Evolutionary conservation across 2,329 filamentous ascomycete genomes (phyloP).

Genomic region (Sporothrix humicola): DNA sequence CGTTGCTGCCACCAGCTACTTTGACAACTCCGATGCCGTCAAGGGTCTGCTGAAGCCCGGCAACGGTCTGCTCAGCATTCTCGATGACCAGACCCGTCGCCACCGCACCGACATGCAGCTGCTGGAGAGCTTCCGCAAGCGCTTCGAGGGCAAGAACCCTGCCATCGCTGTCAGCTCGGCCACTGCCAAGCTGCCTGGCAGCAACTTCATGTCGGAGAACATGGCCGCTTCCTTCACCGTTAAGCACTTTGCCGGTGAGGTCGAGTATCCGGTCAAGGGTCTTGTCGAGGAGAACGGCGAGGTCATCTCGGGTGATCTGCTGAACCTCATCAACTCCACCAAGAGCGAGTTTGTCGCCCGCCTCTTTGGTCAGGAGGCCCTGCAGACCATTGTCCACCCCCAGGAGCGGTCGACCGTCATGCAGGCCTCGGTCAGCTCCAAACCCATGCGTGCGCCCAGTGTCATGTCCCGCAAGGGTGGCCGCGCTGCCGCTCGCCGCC

Average conservation of each 20-base stretch:
- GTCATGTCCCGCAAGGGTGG: conserved; percentile 78
- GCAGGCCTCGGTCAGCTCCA: conserved; percentile 95
- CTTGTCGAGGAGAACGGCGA: conserved; percentile 96
- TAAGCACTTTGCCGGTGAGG: conserved; percentile 93
- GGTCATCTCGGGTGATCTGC: conserved; percentile 90
- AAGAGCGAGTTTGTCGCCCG: conserved; percentile 88
- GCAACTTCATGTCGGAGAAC: conserved; percentile 88
- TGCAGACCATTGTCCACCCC: conserved; percentile 92
- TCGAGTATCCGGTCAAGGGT: conserved; percentile 88
- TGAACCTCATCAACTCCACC: conserved; percentile 88
- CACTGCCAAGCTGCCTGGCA: conserved; percentile 78
- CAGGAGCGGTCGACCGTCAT: conserved; percentile 89
- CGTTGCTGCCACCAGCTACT: conserved; percentile 92
- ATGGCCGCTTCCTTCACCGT: conserved; percentile 82
- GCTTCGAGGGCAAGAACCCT: conserved; percentile 93
- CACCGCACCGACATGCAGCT: conserved; percentile 89
- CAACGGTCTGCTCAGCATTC: conserved; percentile 89
- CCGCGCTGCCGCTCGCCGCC: conserved; percentile 42
- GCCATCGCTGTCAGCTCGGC: conserved; percentile 80
- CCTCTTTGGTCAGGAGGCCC: conserved; percentile 92
- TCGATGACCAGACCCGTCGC: conserved; percentile 93
- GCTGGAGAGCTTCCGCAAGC: conserved; percentile 85
- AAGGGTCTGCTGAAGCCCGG: conserved; percentile 89
- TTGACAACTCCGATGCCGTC: conserved; percentile 95
- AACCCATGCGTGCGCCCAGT: conserved; percentile 88